Evolutionary conservation across 305 asterid genomes (phyloP).

Genomic region (Fraxinus dipetala): DNA sequence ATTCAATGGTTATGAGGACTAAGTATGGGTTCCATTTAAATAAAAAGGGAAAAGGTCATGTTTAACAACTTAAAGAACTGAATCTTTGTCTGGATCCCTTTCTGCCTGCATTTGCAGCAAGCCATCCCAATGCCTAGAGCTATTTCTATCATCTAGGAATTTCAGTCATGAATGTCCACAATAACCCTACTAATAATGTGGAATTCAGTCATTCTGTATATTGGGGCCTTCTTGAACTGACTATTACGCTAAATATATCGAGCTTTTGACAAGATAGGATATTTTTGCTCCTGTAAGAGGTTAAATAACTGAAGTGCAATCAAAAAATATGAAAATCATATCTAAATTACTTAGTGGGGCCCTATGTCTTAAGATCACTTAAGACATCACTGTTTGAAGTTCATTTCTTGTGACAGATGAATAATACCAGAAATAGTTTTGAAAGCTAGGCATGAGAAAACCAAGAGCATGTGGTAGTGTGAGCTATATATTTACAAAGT

Average conservation of each 20-base stretch:
- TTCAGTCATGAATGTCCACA: conserved; percentile 12
- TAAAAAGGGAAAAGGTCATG: not conserved
- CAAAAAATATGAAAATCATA: conserved; percentile 1
- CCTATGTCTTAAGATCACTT: conserved; percentile 12
- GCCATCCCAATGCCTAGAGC: not conserved
- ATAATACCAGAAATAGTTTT: not conserved
- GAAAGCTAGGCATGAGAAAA: conserved; percentile 6
- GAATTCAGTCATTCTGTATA: not conserved
- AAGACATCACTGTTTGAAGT: conserved; percentile 11
- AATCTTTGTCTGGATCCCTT: not conserved
- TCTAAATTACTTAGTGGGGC: not conserved
- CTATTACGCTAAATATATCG: not conserved
- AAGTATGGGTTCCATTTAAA: not conserved
- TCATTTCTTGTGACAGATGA: not conserved
- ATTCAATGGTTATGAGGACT: not conserved
- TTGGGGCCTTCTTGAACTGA: not conserved
- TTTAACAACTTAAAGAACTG: not conserved
- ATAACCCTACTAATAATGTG: conserved; percentile 4
- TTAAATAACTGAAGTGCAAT: conserved; percentile 9
- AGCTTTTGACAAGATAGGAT: not conserved
- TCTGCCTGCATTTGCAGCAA: not conserved
- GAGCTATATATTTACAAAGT: conserved; percentile 18
- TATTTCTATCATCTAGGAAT: not conserved
- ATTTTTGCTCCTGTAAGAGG: conserved; percentile 10
- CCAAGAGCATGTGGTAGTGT: conserved; percentile 16